Conservation (phyloP, 192 early-diverging fungal species). For the Coemansia sp. region DNA sequence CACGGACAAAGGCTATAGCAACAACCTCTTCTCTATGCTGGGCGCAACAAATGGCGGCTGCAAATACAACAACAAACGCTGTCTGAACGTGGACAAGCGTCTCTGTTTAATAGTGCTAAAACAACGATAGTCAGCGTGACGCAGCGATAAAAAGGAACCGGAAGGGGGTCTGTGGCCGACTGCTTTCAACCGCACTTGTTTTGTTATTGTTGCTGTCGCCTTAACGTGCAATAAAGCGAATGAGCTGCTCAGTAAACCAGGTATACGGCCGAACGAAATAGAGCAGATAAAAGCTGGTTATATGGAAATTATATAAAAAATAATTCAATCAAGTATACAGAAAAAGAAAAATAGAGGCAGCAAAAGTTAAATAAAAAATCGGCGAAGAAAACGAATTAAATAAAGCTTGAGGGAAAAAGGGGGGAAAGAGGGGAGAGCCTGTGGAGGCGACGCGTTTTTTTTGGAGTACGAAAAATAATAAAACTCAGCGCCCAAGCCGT, state of each 20-base stretch:
- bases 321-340: not conserved
- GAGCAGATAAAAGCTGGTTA: not conserved
- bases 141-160: no score
- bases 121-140: no score
- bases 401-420: not conserved
- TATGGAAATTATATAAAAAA: not conserved
- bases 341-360: slow-evolving; percentile 1
- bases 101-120: no score
- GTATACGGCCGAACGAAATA: slow-evolving; percentile 9
- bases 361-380: not conserved
- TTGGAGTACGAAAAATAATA: slow-evolving; percentile 4
- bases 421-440: not conserved
- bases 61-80: no score
- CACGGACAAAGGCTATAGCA: no score
- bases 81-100: no score
- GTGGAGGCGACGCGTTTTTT: slow-evolving; percentile 2
- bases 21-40: no score
- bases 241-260: slow-evolving; percentile 1
- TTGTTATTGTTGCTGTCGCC: no score
- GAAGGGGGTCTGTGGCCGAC: no score
- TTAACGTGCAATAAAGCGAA: no score
- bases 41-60: no score
- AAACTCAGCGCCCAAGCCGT: not conserved
- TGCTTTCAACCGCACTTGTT: no score
- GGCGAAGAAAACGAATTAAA: not conserved